These are phyloP conservation scores for Psilocybe tampanensis DNA, from an alignment of 768 basidiomycete genomes.

Conservation along the genomic window DNA sequence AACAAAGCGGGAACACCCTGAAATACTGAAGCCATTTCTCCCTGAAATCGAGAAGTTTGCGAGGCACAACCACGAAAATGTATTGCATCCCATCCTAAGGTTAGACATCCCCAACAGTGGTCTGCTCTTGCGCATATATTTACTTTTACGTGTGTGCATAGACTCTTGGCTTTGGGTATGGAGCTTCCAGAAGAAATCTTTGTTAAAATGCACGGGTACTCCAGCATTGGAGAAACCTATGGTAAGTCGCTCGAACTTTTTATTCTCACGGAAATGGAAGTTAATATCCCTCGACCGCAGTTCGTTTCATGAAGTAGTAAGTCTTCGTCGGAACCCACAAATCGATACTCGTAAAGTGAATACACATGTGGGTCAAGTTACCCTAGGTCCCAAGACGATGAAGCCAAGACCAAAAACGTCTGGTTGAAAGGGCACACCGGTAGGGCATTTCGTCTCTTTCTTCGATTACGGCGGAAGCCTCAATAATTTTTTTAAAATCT, in stretches of 20 bases:
- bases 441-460: too few species aligned
- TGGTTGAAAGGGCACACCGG: conserved; percentile 67
- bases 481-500: too few species aligned
- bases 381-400: conserved; percentile 51
- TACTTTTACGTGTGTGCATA: too few species aligned
- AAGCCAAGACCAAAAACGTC: conserved; percentile 50
- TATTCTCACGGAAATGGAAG: background rate
- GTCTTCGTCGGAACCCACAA: conserved; percentile 19
- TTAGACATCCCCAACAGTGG: conserved; percentile 17
- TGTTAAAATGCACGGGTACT: conserved; percentile 48
- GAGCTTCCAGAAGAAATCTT: conserved; percentile 57
- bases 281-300: conserved; percentile 29
- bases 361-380: conserved; percentile 38
- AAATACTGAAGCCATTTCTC: conserved; percentile 48
- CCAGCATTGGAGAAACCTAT: conserved; percentile 42
- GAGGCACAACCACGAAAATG: conserved; percentile 50
- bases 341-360: background rate
- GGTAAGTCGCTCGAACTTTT: conserved; percentile 27
- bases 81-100: conserved; percentile 53
- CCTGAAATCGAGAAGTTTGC: conserved; percentile 55
- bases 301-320: conserved; percentile 70
- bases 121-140: background rate
- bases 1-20: conserved; percentile 49
- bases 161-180: conserved; percentile 52
- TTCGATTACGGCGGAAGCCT: too few species aligned